A percentile compares a stretch with the other conserved stretches of the same genome.
Evolutionary conservation across 768 basidiomycete genomes (phyloP).

Genomic region (Pisolithus tinctorius): DNA sequence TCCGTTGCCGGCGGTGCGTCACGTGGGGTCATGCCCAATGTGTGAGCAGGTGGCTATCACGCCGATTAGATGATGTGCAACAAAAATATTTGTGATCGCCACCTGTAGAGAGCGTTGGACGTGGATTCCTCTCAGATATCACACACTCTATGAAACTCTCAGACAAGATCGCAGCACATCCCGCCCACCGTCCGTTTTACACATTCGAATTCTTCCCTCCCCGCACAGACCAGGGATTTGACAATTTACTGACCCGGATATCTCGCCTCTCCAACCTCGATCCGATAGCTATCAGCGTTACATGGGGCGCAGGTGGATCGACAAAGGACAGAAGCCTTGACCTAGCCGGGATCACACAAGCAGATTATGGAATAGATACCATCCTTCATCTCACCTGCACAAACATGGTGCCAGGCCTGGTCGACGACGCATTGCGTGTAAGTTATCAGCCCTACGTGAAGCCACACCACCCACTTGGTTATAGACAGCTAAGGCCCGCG

Average conservation of each 20-base stretch:
- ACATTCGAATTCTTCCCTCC: constrained; percentile 98
- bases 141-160: constrained; percentile 56
- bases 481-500: constrained; percentile 74
- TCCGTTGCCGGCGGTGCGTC: constrained; percentile 1
- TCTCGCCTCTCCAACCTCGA: constrained; percentile 68
- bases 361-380: constrained; percentile 72
- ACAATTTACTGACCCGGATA: constrained; percentile 86
- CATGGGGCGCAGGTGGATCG: constrained; percentile 96
- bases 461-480: constrained; percentile 2
- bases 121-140: neutral
- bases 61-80: too few relatives aligned
- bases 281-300: constrained; percentile 84
- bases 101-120: neutral
- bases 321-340: constrained; percentile 86
- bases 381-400: constrained; percentile 96
- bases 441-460: constrained; percentile 12
- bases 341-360: constrained; percentile 72
- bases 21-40: neutral
- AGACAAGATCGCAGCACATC: constrained; percentile 51
- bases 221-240: constrained; percentile 90
- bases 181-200: constrained; percentile 60
- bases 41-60: too few relatives aligned
- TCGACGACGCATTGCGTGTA: constrained; percentile 83
- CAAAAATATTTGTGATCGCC: too few relatives aligned
- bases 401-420: constrained; percentile 85